Evolutionary conservation across 2,329 filamentous ascomycete genomes (phyloP), one percentile per base, ranked within the genome.

Genomic region (Thielaviopsis populi): DNA sequence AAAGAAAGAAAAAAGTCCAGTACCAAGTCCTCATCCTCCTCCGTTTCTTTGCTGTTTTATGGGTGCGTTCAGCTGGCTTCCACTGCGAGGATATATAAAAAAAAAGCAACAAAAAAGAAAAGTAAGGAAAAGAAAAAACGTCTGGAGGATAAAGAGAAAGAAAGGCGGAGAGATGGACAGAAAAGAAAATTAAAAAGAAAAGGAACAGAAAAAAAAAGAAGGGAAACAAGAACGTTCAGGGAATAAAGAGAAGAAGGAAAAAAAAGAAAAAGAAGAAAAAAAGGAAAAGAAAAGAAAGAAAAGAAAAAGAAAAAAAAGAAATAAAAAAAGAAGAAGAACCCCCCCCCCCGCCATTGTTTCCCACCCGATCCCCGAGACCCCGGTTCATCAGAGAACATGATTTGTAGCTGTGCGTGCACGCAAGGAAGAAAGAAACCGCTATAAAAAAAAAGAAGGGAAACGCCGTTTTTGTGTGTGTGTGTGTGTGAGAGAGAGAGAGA

Each of bases 371-470:
- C 33, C 33, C 33, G 8, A 37, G 33, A 37, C 33, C 24, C 24
- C 54, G 27, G 17, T 61, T 37, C 41, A 61, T 62, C 61, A 54
- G 54, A 24, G 19, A 24, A 48, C 30, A 27, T 37, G 48, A 62
- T 56, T 33, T 41, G 48, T 41, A 41, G 41, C 24, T 22, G 30
- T 41, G 24, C 13, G 30, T 41, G 24, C 13, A 53, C 41, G 46
- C 19, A 61, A 54, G 40, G 19, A 64, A 61, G 30, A 56, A 61
- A 50, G 46, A 50, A 50, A 50, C 33, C 19, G 33, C 58, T 54
- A 19, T 13, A 48, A 48, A 48, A 60, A 46, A 33, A 30, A 22
- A 61, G 56, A 33, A 54, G 61, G 61, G 42, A 59, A 59, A 59
- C 40, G 17, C 40, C 40, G 33, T 40, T 59, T 59, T 54, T 48